Evolutionary conservation across 257 asterid species (phyloP), one percentile per base, ranked within the genome.

Genomic region (Coffea eugenioides): DNA sequence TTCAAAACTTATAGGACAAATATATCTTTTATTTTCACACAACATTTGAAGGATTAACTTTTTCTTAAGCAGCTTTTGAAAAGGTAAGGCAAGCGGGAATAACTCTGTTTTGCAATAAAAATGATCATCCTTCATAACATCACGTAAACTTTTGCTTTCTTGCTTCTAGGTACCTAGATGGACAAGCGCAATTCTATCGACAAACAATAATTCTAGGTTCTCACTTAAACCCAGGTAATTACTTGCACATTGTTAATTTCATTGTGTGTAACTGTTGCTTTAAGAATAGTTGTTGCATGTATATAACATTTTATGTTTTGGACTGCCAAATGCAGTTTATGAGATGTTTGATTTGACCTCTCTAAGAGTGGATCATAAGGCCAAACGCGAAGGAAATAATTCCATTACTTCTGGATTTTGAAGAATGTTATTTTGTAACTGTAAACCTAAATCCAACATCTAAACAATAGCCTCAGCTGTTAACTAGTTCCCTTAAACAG

Each of bases 161-260:
- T 78, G 41, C 75, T 31, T 49, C 65, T 77, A 95, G 99, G 99
- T 93, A 92, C 78, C 79, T 92, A 78, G 98, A 95, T 70, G 97
- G 89, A 76, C 99, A 91, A 84, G 95, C 98, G 7, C 94, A 82
- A 25, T 91, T 89, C 92, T 95, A 93, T 81, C 90, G 99, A 85
- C 99, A 95, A 81, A 86, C 99, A 69, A 81, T 95, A 83, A 81
- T 95, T 74, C 88, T 95, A 80, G 81, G 96, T 83, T 93, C 98
- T 83, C 98, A 95, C 84, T 56, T 88, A 75, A 91, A 88, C 84
- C 99, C 98, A 89, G 99, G 98, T 93, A 88, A 73, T 70, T 79
- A 27, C 36, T 56, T 78, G 65, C 54, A 34, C 27, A 73, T 48
- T 49, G 11, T 46, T 10, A 56, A n/a, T 66, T 39, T 57, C 9